Conservation (phyloP, 768 basidiomycete species). For the Pleurotus eryngii region DNA sequence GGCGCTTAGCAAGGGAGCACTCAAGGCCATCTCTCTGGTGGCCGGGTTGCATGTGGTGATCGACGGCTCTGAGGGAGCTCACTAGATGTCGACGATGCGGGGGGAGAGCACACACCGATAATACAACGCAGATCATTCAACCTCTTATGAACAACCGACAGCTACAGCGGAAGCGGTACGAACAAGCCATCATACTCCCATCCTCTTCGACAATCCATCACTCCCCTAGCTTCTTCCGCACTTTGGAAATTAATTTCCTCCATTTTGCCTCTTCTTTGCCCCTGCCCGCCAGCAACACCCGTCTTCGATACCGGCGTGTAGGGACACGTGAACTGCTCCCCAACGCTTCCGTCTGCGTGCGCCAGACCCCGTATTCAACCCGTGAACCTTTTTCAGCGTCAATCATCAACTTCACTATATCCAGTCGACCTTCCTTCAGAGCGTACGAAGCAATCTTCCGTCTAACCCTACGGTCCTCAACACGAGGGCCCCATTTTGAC, state of each 20-base stretch:
- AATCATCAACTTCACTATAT: constrained; percentile 38
- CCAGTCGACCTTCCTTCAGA: constrained; percentile 60
- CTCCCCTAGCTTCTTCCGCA: constrained; percentile 2
- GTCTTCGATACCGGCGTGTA: background rate
- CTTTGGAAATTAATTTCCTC: background rate
- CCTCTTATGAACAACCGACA: background rate
- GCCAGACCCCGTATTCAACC: constrained; percentile 8
- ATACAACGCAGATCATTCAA: background rate
- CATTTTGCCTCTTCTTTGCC: constrained; percentile 4
- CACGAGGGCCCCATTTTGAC: constrained; percentile 49
- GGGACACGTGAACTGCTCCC: background rate
- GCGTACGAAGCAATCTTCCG: constrained; percentile 58
- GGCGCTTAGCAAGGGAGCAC: background rate
- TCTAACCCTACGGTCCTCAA: constrained; percentile 57
- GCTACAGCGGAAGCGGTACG: constrained; percentile 6
- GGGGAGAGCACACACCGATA: background rate
- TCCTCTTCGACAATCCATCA: background rate
- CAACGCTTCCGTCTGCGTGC: background rate
- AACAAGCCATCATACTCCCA: background rate
- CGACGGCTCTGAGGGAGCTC: constrained; percentile 4
- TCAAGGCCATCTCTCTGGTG: background rate
- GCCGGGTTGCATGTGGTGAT: constrained; percentile 5
- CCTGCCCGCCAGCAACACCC: background rate
- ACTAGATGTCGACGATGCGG: background rate
- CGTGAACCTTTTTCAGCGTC: constrained; percentile 7